Base-by-base conservation (phyloP, 805 yeast species). In the Candida ovalis region DNA sequence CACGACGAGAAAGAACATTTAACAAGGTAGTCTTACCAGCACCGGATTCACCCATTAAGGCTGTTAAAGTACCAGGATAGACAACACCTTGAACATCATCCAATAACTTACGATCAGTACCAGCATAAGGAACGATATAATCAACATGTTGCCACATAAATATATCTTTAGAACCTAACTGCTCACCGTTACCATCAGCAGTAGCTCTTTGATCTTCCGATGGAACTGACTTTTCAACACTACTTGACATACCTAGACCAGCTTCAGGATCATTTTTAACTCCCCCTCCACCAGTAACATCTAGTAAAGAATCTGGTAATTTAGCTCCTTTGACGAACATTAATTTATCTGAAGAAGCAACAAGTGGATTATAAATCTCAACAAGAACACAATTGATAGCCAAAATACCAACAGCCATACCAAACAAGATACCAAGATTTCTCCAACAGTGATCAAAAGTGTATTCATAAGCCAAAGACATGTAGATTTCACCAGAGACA, bases 391-490 rank as follows among this genome's bases (percentile, higher is more conserved):
- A 51, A 41, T 62, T 58, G 30, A 66, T 51, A 2, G 43, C 24
- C 28, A 76, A 53, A 62, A 74, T 74, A 52, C 75, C 72, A 15
- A 74, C 35, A 36, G 70, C 62, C 56, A 71, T 76, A 4, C 62
- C 76, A 55, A 75, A 50, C 47, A 71, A 46, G 48, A 78, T 74
- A 49, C 82, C 96, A 48, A 84, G 74, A 63, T 88, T 86, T 71
- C 96, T 81, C 96, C 96, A 88, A 43, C 77, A 74, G 64, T 88
- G 88, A 19, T 65, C 53, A 58, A 74, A 80, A 19, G 61, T 60
- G 70, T 83, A 88, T 38, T 65, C 60, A 64, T 65, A 88, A 8
- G 81, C 62, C 3, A 57, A 57, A 4, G 52, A 51, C 12, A 81
- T 46, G 56, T 79, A 82, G 18, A 62, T 60, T 48, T 76, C 78